A percentile compares a stretch with the other conserved stretches of the same genome.
Evolutionary conservation across 2,329 filamentous ascomycete genomes (phyloP).

Genomic region (Pestalotiopsis sp.): DNA sequence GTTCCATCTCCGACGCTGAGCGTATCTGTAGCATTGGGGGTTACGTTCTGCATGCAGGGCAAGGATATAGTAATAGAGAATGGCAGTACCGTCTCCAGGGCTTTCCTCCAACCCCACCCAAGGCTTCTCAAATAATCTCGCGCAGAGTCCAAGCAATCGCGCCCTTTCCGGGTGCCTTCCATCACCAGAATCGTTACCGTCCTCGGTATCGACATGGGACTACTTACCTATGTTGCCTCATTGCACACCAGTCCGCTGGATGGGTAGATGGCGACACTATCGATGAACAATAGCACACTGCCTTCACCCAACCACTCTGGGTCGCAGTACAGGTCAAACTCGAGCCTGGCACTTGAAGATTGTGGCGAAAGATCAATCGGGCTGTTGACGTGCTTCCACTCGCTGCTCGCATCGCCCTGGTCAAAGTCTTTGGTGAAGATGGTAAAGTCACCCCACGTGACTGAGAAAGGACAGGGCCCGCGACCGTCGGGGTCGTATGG

Average conservation of each 20-base stretch:
- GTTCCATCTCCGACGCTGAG: too few relatives aligned
- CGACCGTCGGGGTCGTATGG: not conserved
- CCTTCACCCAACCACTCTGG: not conserved
- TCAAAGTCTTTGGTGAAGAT: not conserved
- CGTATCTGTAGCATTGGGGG: too few relatives aligned
- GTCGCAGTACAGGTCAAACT: not conserved
- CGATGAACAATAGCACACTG: not conserved
- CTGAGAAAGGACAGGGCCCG: not conserved
- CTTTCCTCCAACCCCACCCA: too few relatives aligned
- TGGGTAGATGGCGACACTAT: conserved; percentile 1
- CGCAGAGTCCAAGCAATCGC: too few relatives aligned
- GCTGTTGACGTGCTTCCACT: conserved; percentile 2
- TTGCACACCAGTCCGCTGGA: not conserved
- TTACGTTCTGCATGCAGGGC: too few relatives aligned
- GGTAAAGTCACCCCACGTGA: not conserved
- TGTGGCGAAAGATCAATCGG: not conserved
- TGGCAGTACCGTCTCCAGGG: too few relatives aligned
- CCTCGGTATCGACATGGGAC: not conserved
- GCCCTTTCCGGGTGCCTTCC: too few relatives aligned
- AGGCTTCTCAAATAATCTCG: too few relatives aligned
- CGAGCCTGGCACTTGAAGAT: not conserved
- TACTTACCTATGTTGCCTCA: not conserved
- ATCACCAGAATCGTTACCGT: not conserved
- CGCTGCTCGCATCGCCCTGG: not conserved
- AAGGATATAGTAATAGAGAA: too few relatives aligned